Base-by-base conservation (phyloP, 2,329 filamentous ascomycete species). In the Calonectria naviculata region DNA sequence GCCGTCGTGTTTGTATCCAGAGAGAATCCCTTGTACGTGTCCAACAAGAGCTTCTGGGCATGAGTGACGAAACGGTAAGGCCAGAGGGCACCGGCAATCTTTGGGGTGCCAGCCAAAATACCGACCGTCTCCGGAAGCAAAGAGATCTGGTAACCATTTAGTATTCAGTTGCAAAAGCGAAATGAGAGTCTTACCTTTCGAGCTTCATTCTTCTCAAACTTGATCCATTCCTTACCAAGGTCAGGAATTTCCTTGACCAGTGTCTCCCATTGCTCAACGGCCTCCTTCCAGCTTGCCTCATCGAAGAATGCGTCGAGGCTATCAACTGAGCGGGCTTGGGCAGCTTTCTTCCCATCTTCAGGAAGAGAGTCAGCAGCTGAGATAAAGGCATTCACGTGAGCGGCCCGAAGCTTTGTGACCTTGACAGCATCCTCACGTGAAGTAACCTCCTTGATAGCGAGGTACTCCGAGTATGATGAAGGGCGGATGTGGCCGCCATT, bases 401-500 rank as follows among this genome's bases (percentile, higher is more conserved):
- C 65, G n/a, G 41, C 52, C 5, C 65, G 52, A 12, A 67, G 54
- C 29, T 61, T 49, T 3, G 65, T 67, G 21, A 67, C 49, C 15
- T 67, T 67, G 17, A 58, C 54, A 4, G 65, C 65, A 31, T 67
- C 65, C 6, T 56, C 15, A 15, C 3, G 29, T 8, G 65, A 47
- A 26, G 52, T 28, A 5, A 44, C 21, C 13, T 58, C 38, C 12
- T 67, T 67, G 15, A 56, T 36, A 5, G 41, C 52, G 4, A 15
- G 41, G 10, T 67, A 67, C 29, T 67, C 65, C 2, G 49, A 34
- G 29, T 67, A 67, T 5, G 65, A 36, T 7, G 65, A 67, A 19
- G 65, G 65, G 19, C 65, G 52, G 26, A 67, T 67, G 15, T 67
- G 65, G 10, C 65, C 65, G 10, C 65, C 65, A 24, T 67, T 67